A percentile compares a stretch with the other conserved stretches of the same genome.
Conservation (phyloP, 2,329 filamentous ascomycete genomes). For the Monosporascus sp. region DNA sequence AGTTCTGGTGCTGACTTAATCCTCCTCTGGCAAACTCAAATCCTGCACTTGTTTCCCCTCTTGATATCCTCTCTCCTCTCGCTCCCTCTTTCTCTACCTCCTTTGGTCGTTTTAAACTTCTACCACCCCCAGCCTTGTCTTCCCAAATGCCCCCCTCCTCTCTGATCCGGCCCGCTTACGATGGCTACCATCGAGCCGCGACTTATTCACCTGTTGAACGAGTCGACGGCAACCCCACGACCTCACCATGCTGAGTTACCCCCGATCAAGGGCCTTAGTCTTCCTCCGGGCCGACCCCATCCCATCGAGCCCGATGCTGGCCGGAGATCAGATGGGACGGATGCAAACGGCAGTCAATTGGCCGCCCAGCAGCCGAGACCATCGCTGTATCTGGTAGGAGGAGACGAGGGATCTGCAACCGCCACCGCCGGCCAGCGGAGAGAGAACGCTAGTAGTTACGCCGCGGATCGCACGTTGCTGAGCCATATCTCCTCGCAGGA, state of each 20-base stretch:
- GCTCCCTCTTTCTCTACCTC: conserved; percentile 5
- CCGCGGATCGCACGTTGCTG: conserved; percentile 19
- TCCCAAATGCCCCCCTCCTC: conserved; percentile 33
- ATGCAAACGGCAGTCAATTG: conserved; percentile 20
- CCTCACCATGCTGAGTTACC: conserved; percentile 47
- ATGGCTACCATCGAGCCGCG: conserved; percentile 65
- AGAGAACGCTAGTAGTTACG: conserved; percentile 13
- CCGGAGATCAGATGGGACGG: conserved; percentile 34
- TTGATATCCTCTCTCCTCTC: conserved; percentile 1
- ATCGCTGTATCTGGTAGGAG: conserved; percentile 19
- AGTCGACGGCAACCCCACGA: conserved; percentile 44
- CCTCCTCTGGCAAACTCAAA: background rate
- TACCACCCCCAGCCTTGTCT: conserved; percentile 8
- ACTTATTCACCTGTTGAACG: conserved; percentile 60
- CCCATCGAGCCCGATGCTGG: conserved; percentile 46
- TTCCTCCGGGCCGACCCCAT: conserved; percentile 36
- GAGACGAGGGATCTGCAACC: conserved; percentile 19
- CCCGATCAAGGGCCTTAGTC: conserved; percentile 44
- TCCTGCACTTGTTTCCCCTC: conserved; percentile 2
- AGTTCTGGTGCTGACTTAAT: background rate
- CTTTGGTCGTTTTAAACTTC: background rate
- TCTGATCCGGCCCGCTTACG: conserved; percentile 32
- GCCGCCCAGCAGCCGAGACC: conserved; percentile 25
- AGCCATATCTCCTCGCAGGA: conserved; percentile 36
- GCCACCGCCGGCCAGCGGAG: conserved; percentile 13